Base-by-base conservation (phyloP, 2,329 filamentous ascomycete genomes). In the Fusarium sp. region DNA sequence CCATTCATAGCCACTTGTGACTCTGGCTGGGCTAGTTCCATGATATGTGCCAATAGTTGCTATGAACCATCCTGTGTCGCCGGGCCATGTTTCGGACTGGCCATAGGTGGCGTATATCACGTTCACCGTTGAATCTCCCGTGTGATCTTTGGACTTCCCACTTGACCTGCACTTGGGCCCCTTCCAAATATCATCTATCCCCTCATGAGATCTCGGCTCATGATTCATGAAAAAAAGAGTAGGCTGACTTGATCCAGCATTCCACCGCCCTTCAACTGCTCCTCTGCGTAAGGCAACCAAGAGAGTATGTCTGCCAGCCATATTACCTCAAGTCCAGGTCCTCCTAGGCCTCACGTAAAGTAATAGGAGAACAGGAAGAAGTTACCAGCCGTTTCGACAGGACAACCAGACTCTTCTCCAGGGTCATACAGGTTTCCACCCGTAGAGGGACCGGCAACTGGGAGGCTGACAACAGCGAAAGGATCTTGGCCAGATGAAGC, bases 381-480 rank as follows among this genome's bases (percentile, higher is more conserved):
- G 18, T 4, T 10, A 11, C 3, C 15, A 35, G 31, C 2, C 9
- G 12, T 8, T 38, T 37, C 14, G 4, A 37, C 10, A 25, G 19
- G 49, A 12, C 8, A 15, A 8, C 14, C 19, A 21, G 7, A 38
- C 14, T 10, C 7, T n/a, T 11, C 23, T 21, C 10, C 14, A 16
- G 33, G 2, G 19, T 11, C 23, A 15, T 37, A 6, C n/a, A 21
- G 10, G 8, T 18, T 2, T n/a, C 8, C 33, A 27, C 19, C 15
- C 7, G 10, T 5, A 27, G 2, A 18, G 7, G 5, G 10, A 0
- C n/a, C 5, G 21, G 7, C 3, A 18, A 1, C 14, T 16, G 8
- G 23, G 23, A 15, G 0, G 25, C 18, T 2, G 18, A 14, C 2
- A 52, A 18, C 10, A 21, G 9, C 5, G 7, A 4, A n/a, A n/a